phyloP scores from a whole-genome alignment of 208 protist genomes.

The Histomonas meleagridis region DNA sequence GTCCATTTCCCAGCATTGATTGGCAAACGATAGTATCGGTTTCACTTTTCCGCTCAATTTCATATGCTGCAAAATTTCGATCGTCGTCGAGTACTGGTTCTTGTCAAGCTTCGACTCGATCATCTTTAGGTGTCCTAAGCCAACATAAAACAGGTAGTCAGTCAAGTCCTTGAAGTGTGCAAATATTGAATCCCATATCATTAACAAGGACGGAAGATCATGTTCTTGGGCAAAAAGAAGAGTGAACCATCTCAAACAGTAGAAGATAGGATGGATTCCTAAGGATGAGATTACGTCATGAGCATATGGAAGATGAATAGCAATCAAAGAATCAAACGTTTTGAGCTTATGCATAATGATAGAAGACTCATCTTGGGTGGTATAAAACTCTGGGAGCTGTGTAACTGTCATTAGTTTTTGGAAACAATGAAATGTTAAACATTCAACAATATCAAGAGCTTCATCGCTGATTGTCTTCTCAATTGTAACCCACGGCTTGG shows the following conservation, averaged over 20 bases:
- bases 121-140: neutral
- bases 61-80: neutral
- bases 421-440: neutral
- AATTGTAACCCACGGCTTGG: no score
- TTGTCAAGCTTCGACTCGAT: neutral
- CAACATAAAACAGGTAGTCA: slow-evolving; percentile 6
- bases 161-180: neutral
- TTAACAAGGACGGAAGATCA: neutral
- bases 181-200: neutral
- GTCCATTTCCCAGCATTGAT: neutral
- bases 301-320: neutral
- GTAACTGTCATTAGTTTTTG: neutral
- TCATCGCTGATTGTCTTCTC: neutral
- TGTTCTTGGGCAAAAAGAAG: slow-evolving; percentile 14
- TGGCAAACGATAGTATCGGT: neutral
- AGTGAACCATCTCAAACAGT: slow-evolving; percentile 5
- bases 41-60: neutral
- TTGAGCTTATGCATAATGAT: neutral
- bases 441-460: neutral
- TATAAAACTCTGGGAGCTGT: neutral
- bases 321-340: neutral
- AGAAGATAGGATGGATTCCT: neutral
- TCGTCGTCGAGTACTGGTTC: neutral
- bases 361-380: neutral
- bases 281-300: neutral